Conservation (phyloP, 768 basidiomycete genomes). For the Cyclocybe cylindracea region DNA sequence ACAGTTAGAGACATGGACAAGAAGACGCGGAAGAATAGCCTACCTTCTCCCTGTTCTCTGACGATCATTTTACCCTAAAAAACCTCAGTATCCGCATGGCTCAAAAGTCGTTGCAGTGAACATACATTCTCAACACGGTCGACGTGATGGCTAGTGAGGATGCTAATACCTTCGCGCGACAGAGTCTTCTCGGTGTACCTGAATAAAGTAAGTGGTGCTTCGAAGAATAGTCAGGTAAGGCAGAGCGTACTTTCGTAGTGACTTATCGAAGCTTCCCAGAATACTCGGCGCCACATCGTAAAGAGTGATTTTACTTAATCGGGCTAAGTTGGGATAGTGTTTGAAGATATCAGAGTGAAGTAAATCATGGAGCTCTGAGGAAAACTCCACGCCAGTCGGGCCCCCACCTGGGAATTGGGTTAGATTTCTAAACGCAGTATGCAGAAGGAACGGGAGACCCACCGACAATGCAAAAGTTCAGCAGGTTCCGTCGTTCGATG, state of each 20-base stretch:
- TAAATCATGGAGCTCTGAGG: constrained; percentile 81
- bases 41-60: constrained; percentile 73
- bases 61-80: constrained; percentile 64
- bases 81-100: background rate
- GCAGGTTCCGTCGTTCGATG: constrained; percentile 67
- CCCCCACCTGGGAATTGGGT: constrained; percentile 54
- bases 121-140: constrained; percentile 62
- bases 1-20: constrained; percentile 3
- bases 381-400: constrained; percentile 81
- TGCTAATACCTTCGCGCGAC: constrained; percentile 70
- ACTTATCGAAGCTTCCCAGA: constrained; percentile 71
- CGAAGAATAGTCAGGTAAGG: background rate
- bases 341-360: constrained; percentile 62
- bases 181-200: constrained; percentile 75
- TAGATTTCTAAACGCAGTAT: background rate
- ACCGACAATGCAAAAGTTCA: constrained; percentile 89
- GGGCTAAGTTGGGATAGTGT: constrained; percentile 65
- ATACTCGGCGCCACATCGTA: constrained; percentile 84
- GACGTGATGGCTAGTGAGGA: constrained; percentile 75
- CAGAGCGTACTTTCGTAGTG: constrained; percentile 51
- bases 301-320: constrained; percentile 69
- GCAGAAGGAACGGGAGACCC: constrained; percentile 19
- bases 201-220: background rate
- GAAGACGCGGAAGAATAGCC: background rate
- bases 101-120: background rate